Percentiles rank a stretch among this genome's conserved stretches.
These are phyloP conservation scores for Chamaecyparis obtusa DNA, from an alignment of 75 land plant genomes.

Conservation along the genomic window DNA sequence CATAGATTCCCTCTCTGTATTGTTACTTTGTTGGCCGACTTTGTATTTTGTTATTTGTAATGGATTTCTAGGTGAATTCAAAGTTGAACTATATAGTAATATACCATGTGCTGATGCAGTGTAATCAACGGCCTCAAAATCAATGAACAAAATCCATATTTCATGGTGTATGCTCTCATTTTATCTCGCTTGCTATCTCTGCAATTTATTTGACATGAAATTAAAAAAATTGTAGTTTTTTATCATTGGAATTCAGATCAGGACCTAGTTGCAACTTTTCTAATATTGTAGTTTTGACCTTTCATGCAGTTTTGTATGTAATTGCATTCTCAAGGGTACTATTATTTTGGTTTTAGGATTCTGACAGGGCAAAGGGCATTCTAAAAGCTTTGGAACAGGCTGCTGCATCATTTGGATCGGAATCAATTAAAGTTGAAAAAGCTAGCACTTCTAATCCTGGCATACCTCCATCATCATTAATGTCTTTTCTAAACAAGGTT, in stretches of 20 bases:
- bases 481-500: slow-evolving; percentile 84
- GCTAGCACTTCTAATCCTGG: slow-evolving; percentile 87
- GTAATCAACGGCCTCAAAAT: too few relatives aligned
- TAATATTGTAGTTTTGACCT: not conserved
- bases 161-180: too few relatives aligned
- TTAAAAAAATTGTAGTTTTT: too few relatives aligned
- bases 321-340: not conserved
- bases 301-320: not conserved
- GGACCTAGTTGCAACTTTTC: not conserved
- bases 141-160: too few relatives aligned
- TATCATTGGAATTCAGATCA: not conserved
- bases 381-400: slow-evolving; percentile 58
- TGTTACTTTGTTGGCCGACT: too few relatives aligned
- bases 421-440: slow-evolving; percentile 30
- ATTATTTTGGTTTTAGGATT: slow-evolving; percentile 25
- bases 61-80: too few relatives aligned
- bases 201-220: too few relatives aligned
- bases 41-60: too few relatives aligned
- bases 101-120: too few relatives aligned
- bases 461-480: slow-evolving; percentile 92
- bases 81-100: too few relatives aligned
- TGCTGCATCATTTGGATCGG: slow-evolving; percentile 49
- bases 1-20: too few relatives aligned
- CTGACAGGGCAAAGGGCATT: slow-evolving; percentile 44
- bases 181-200: too few relatives aligned